A percentile compares a stretch with the other conserved stretches of the same genome.
Conservation (phyloP, 805 yeast genomes). For the Schwanniomyces pseudopolymorphus region DNA sequence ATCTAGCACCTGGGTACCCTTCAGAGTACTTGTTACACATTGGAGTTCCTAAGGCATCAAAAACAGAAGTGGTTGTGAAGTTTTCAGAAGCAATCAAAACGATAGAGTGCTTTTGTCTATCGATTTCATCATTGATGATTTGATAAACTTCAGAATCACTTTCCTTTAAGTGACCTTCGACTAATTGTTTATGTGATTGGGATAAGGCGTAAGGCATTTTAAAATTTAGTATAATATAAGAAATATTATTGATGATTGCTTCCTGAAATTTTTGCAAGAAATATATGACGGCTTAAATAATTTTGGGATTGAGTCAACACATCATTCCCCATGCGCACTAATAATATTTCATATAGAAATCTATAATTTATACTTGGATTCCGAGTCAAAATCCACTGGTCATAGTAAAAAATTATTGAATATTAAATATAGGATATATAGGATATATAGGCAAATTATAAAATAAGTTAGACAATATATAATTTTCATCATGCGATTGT, state of each 20-base stretch:
- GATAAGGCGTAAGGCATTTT: conserved; percentile 48
- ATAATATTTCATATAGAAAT: background rate
- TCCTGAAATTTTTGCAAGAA: background rate
- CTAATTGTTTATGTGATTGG: conserved; percentile 48
- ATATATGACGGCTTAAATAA: background rate
- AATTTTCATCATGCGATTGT: background rate
- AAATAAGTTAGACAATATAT: background rate
- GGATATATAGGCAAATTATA: background rate
- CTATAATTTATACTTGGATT: background rate
- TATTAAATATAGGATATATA: background rate
- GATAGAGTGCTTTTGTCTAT: conserved; percentile 88
- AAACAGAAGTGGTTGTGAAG: conserved; percentile 92
- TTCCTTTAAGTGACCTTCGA: conserved; percentile 63
- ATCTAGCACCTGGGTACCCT: conserved; percentile 97
- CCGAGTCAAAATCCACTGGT: conserved; percentile 5
- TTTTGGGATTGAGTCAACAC: conserved; percentile 4
- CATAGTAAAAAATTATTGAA: background rate
- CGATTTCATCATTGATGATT: conserved; percentile 73
- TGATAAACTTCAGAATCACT: conserved; percentile 84
- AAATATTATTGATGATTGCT: background rate
- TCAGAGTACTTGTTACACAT: conserved; percentile 98
- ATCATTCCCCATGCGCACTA: conserved; percentile 4
- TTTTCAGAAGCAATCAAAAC: conserved; percentile 94
- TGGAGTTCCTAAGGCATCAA: conserved; percentile 92
- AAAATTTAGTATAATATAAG: background rate